phyloP scores from a whole-genome alignment of 805 yeast species.

The Aciculoconidium aculeatum region DNA sequence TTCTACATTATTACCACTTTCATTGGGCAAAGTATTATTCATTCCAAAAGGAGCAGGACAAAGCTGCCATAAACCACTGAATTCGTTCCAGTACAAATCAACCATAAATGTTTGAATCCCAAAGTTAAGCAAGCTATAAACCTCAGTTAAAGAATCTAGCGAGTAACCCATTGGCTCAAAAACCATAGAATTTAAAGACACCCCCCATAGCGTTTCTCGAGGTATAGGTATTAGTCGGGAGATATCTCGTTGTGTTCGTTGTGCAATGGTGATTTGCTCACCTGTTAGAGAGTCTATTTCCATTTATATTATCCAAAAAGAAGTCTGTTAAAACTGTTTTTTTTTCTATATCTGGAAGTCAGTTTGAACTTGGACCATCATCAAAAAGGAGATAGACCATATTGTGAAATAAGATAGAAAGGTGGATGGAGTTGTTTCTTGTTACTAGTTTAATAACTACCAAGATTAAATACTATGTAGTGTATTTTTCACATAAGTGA shows the following conservation, averaged over 20 bases:
- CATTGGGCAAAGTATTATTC: conserved; percentile 5
- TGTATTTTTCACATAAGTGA: too few species aligned
- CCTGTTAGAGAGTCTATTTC: too few species aligned
- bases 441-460: too few species aligned
- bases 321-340: too few species aligned
- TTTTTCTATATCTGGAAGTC: too few species aligned
- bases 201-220: conserved; percentile 27
- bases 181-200: conserved; percentile 22
- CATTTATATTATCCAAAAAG: too few species aligned
- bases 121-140: conserved; percentile 21
- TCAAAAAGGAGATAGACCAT: too few species aligned
- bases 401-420: too few species aligned
- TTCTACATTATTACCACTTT: neutral
- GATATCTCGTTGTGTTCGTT: conserved; percentile 32
- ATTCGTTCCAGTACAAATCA: conserved; percentile 54
- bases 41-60: conserved; percentile 42
- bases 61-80: conserved; percentile 42
- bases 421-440: too few species aligned
- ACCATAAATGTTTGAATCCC: conserved; percentile 45
- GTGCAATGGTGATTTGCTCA: conserved; percentile 14
- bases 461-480: too few species aligned
- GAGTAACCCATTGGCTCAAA: conserved; percentile 22
- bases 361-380: too few species aligned
- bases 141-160: conserved; percentile 10
- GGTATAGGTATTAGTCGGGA: conserved; percentile 25